Conservation (phyloP, 2,329 filamentous ascomycete species). For the Coniochaeta hoffmannii region DNA sequence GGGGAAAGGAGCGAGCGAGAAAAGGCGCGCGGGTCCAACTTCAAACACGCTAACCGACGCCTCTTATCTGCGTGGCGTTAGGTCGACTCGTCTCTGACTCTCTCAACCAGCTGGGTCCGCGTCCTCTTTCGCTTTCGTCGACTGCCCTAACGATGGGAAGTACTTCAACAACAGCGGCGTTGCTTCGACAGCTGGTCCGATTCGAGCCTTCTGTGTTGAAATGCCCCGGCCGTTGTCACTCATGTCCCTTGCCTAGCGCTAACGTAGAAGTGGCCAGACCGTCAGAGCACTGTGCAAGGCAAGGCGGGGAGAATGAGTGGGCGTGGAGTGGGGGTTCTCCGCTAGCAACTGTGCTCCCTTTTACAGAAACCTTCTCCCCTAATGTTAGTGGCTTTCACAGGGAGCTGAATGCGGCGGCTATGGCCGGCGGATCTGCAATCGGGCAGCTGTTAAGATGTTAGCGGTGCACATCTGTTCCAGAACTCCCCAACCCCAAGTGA, state of each 20-base stretch:
- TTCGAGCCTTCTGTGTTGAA: too few species aligned
- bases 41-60: not conserved
- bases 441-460: not conserved
- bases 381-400: too few species aligned
- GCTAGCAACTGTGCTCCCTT: not conserved
- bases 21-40: slow-evolving; percentile 1
- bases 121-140: too few species aligned
- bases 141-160: too few species aligned
- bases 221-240: too few species aligned
- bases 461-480: not conserved
- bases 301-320: too few species aligned
- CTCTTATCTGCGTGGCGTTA: not conserved
- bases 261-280: too few species aligned
- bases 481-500: not conserved
- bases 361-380: not conserved
- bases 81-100: not conserved
- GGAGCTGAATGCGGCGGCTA: not conserved
- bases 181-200: too few species aligned
- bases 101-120: not conserved
- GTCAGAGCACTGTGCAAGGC: not conserved
- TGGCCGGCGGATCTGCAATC: not conserved
- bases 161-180: too few species aligned
- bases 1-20: not conserved
- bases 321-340: not conserved
- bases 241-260: too few species aligned